These are phyloP conservation scores for Erysimum cheiri DNA, from an alignment of 441 rosid genomes.

Conservation along the genomic window DNA sequence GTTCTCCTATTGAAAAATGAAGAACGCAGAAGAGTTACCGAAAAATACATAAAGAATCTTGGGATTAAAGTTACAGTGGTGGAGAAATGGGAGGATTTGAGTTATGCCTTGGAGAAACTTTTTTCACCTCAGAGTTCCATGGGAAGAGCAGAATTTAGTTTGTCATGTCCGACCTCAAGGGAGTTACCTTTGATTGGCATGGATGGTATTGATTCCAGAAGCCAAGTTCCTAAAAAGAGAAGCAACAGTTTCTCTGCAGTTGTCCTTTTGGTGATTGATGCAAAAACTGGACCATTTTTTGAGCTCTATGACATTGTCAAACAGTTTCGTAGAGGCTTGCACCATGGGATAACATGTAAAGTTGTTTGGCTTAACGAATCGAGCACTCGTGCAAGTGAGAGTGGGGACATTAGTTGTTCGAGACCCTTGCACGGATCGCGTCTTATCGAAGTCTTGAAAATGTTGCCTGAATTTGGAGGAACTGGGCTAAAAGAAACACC, in stretches of 20 bases:
- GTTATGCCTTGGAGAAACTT: constrained; percentile 43
- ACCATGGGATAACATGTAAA: constrained; percentile 43
- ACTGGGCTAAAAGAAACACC: constrained; percentile 27
- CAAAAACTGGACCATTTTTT: constrained; percentile 53
- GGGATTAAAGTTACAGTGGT: constrained; percentile 59
- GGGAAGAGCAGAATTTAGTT: constrained; percentile 19
- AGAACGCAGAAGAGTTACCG: constrained; percentile 55
- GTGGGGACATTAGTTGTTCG: constrained; percentile 50
- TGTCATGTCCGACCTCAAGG: constrained; percentile 43
- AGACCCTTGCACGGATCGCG: constrained; percentile 84
- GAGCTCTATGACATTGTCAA: constrained; percentile 48
- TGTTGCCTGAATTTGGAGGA: constrained; percentile 70
- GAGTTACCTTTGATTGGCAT: constrained; percentile 50
- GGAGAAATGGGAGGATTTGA: constrained; percentile 53
- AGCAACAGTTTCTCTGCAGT: constrained; percentile 41
- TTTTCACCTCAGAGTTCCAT: constrained; percentile 53
- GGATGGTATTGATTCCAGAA: constrained; percentile 36
- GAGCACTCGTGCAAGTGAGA: constrained; percentile 35
- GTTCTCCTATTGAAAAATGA: constrained; percentile 60
- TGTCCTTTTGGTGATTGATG: constrained; percentile 69
- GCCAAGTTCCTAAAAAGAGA: constrained; percentile 30
- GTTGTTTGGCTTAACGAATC: constrained; percentile 76
- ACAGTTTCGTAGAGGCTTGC: constrained; percentile 55
- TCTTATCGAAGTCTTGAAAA: constrained; percentile 51
- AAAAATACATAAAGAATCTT: constrained; percentile 54